phyloP scores from a whole-genome alignment of 352 stramenopile species.

The Phytophthora brassicae region DNA sequence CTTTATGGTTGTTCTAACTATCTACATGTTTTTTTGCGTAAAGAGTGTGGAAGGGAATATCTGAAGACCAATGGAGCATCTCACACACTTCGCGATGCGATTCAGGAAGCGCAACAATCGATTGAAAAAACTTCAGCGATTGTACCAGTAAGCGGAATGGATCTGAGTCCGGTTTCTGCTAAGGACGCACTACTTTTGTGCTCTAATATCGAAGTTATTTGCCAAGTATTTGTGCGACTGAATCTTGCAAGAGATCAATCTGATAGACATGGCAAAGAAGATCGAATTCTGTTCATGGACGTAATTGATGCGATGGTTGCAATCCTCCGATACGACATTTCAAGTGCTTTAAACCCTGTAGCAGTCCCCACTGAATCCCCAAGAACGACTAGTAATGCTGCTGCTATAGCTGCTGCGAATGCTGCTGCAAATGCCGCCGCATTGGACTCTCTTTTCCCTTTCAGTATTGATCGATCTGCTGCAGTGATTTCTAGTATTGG shows the following conservation, averaged over 20 bases:
- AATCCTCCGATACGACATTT: constrained; percentile 46
- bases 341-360: constrained; percentile 16
- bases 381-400: constrained; percentile 12
- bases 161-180: constrained; percentile 27
- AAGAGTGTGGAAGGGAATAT: constrained; percentile 21
- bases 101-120: constrained; percentile 28
- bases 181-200: constrained; percentile 36
- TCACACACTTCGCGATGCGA: constrained; percentile 3
- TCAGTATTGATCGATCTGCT: constrained; percentile 32
- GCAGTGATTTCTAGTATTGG: constrained; percentile 48
- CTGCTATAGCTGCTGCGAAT: constrained; percentile 25
- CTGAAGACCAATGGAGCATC: constrained; percentile 17
- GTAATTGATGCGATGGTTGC: constrained; percentile 41
- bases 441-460: constrained; percentile 32
- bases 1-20: neutral
- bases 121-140: constrained; percentile 22
- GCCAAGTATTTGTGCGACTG: constrained; percentile 37
- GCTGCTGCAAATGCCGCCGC: constrained; percentile 23
- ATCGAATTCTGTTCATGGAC: constrained; percentile 14
- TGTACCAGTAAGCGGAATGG: constrained; percentile 22
- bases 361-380: constrained; percentile 11
- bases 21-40: neutral
- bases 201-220: constrained; percentile 34
- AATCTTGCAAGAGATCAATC: constrained; percentile 39
- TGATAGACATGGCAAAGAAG: neutral